Base-by-base conservation (phyloP, 495 filamentous ascomycete species). In the Hyaloscypha finlandica region DNA sequence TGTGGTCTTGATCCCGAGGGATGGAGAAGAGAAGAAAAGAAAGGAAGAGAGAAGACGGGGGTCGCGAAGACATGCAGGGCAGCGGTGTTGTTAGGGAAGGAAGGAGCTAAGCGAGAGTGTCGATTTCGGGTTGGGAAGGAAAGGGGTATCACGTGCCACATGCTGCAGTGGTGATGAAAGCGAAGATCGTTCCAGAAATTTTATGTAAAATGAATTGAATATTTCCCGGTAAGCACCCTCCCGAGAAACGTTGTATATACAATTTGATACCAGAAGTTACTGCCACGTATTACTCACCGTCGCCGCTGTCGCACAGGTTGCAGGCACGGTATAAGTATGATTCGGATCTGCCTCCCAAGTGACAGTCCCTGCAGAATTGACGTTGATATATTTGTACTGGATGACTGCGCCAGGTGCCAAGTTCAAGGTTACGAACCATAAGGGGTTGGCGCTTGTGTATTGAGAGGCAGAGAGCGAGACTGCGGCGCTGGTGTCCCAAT, bases 301-400 rank as follows among this genome's bases (percentile, higher is more conserved):
- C 2, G 75, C 74, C 11, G 76, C 71, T 0, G 75, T 79, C 0
- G 75, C 73, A 72, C 87, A 87, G n/a, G 39, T 76, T 4, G 68
- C 65, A 1, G 85, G 78, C 25, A 90, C 84, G 0, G 81, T 84
- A 68, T 81, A 87, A 8, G 72, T 74, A 45, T 81, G 81, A 73
- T 92, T 90, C 0, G 86, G 82, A 71, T 89, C 86, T 42, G 80
- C 77, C 75, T 90, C 88, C 89, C 88, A 90, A 6, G 67, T 75
- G 3, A 89, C 77, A 1, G 74, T 74, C 4, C 86, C 84, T 68
- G 84, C 80, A 2, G 76, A 74, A 61, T 79, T 76, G 30, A 87
- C 78, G 8, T 81, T 81, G 60, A 92, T 84, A 70, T 84, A 92
- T 77, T 92, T 92, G 73, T 91, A 91, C 72, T 87, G 64, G 32